A percentile compares a stretch with the other conserved stretches of the same genome.
Evolutionary conservation across 1,284 basidiomycete species (phyloP).

Genomic region (Rhodotorula sp.): DNA sequence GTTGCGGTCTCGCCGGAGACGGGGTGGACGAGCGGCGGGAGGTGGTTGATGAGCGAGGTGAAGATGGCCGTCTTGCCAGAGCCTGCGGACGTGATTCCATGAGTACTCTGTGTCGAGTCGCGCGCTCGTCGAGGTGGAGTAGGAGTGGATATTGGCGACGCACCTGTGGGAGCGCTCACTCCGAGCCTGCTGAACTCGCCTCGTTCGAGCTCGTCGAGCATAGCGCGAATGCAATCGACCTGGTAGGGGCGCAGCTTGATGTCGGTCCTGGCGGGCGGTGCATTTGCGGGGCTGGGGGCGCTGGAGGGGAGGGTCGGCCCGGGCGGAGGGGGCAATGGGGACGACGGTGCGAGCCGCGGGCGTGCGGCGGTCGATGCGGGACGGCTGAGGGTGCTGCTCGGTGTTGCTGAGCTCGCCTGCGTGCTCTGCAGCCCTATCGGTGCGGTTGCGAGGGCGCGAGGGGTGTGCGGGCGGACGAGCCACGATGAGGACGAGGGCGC

Average conservation of each 20-base stretch:
- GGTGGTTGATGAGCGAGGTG: constrained; percentile 64
- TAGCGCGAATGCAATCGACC: constrained; percentile 77
- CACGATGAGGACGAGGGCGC: not conserved
- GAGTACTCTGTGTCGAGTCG: no score
- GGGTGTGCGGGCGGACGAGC: not conserved
- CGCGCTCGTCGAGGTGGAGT: constrained; percentile 46
- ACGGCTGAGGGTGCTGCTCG: not conserved
- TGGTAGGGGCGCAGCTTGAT: constrained; percentile 71
- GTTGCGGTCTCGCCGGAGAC: constrained; percentile 53
- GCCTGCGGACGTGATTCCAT: constrained; percentile 84
- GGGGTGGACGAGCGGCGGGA: constrained; percentile 20
- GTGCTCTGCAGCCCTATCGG: not conserved
- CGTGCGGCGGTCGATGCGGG: not conserved
- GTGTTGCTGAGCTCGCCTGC: not conserved
- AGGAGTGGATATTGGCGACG: not conserved
- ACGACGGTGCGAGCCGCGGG: not conserved
- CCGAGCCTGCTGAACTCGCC: constrained; percentile 48
- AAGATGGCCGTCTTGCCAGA: constrained; percentile 94
- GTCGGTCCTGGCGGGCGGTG: not conserved
- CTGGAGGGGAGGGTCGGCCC: not conserved
- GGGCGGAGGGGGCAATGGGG: not conserved
- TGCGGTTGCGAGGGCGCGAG: not conserved
- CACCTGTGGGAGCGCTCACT: constrained; percentile 35
- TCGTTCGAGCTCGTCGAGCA: constrained; percentile 69
- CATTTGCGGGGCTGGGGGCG: not conserved